Base-by-base conservation (phyloP, 768 basidiomycete genomes). In the Kwoniella mangroviensis region DNA sequence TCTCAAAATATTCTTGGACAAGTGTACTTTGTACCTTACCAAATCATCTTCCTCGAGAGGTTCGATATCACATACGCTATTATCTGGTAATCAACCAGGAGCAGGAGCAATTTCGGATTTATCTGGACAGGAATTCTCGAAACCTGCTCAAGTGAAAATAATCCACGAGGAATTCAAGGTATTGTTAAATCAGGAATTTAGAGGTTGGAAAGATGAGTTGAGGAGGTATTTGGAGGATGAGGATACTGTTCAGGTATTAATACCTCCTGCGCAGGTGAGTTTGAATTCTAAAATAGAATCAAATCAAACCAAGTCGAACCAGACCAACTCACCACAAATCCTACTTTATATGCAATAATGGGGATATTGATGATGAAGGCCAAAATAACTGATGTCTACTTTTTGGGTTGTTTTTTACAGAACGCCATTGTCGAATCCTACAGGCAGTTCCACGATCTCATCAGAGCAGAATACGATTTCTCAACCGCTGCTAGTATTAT, bases 201-300 rank as follows among this genome's bases (percentile, higher is more conserved):
- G 82, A n/a, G 86, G 58, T 21, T 82, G 82, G 77, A 73, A 90
- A 19, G 85, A 82, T 7, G 86, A 89, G 65, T 83, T 97, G 79
- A 85, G 87, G 76, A 75, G 92, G 67, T 98, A 95, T 81, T 86
- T 99, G 9, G 89, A 90, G 75, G 91, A 94, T 75, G 88, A 88
- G 67, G 85, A 89, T 68, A 93, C 93, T 4, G 91, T 91, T 41
- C 85, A 85, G 2, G 90, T 98, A 9, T 84, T 98, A 63, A 83
- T 97, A 34, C 87, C 87, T 40, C 93, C 94, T 72, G 86, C 92
- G 26, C 71, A 81, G 68, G 84, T 84, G 45, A 71, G 84, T 56
- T 56, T 56, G 4, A n/a, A n/a, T n/a, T 56, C 24, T 24, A 24
- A 24, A 17, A 6, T 43, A 13, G 42, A 43, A 43, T 19, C 45